These are phyloP conservation scores for Penicillium vulpinum DNA, from an alignment of 2,329 filamentous ascomycete species.

Conservation along the genomic window DNA sequence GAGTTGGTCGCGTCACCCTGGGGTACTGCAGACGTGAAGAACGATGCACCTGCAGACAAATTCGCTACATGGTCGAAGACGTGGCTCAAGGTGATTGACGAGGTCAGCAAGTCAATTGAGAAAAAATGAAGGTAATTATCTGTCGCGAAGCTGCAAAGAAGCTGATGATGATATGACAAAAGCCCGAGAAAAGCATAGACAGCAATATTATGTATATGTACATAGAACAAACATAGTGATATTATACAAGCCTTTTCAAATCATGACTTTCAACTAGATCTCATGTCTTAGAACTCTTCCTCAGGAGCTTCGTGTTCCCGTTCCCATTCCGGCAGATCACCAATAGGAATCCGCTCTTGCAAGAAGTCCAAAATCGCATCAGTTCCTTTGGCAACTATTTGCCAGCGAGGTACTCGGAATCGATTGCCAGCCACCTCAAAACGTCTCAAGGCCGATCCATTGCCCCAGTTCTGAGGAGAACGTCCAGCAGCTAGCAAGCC, in stretches of 20 bases:
- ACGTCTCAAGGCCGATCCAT: constrained; percentile 57
- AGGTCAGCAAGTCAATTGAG: constrained; percentile 37
- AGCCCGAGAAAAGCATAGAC: constrained; percentile 9
- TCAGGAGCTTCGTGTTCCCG: constrained; percentile 23
- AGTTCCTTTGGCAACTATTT: constrained; percentile 81
- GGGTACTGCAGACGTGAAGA: constrained; percentile 60
- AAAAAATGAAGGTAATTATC: constrained; percentile 10
- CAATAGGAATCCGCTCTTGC: constrained; percentile 68
- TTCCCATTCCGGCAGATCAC: constrained; percentile 43
- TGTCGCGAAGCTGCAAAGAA: constrained; percentile 4
- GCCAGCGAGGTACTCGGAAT: constrained; percentile 83
- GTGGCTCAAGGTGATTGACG: constrained; percentile 51
- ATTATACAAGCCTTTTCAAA: constrained; percentile 15
- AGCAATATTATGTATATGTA: constrained; percentile 16
- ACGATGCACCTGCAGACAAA: constrained; percentile 64
- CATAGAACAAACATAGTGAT: constrained; percentile 15
- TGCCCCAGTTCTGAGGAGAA: constrained; percentile 36
- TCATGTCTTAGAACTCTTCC: constrained; percentile 9
- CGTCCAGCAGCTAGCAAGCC: constrained; percentile 69
- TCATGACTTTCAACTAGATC: not conserved
- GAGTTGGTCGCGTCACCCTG: constrained; percentile 74
- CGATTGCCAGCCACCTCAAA: constrained; percentile 81
- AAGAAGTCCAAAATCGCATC: constrained; percentile 81
- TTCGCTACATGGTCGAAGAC: constrained; percentile 74
- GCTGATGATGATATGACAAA: constrained; percentile 8